phyloP scores from a whole-genome alignment of 345 rosid species.

The Triadica sebifera region DNA sequence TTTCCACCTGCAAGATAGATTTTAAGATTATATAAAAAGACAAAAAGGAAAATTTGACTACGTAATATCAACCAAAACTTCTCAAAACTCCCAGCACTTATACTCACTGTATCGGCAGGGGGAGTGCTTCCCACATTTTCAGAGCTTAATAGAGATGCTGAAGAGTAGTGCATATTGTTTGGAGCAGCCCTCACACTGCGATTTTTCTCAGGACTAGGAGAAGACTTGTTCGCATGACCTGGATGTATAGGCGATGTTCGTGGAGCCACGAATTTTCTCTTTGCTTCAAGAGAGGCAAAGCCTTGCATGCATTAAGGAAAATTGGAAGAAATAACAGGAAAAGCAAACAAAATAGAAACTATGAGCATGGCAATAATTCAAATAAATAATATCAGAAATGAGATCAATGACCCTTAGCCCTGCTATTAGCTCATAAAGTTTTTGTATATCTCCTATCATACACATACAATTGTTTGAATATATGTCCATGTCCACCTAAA shows the following conservation, averaged over 20 bases:
- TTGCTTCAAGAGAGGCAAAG: conserved; percentile 81
- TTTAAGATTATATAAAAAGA: conserved; percentile 6
- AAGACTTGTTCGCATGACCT: conserved; percentile 38
- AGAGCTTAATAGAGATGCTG: conserved; percentile 20
- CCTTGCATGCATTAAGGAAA: conserved; percentile 60
- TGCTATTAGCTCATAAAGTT: not conserved
- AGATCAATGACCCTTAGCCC: not conserved
- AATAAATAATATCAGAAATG: not conserved
- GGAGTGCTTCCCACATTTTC: conserved; percentile 21
- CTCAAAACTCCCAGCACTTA: conserved; percentile 12
- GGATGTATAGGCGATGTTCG: conserved; percentile 45
- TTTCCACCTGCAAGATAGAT: conserved; percentile 43
- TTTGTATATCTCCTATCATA: not conserved
- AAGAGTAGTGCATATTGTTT: conserved; percentile 29
- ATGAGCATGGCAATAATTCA: not conserved
- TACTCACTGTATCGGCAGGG: conserved; percentile 41
- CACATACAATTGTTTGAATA: not conserved
- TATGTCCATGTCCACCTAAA: not conserved
- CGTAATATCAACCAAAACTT: conserved; percentile 11
- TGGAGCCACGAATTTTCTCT: conserved; percentile 70
- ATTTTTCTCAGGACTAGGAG: conserved; percentile 32
- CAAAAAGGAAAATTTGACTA: conserved; percentile 10
- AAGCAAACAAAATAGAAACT: not conserved
- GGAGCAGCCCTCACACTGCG: conserved; percentile 30
- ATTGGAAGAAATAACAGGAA: not conserved